Base-by-base conservation (phyloP, 1,284 basidiomycete species). In the Ustilago esculenta region DNA sequence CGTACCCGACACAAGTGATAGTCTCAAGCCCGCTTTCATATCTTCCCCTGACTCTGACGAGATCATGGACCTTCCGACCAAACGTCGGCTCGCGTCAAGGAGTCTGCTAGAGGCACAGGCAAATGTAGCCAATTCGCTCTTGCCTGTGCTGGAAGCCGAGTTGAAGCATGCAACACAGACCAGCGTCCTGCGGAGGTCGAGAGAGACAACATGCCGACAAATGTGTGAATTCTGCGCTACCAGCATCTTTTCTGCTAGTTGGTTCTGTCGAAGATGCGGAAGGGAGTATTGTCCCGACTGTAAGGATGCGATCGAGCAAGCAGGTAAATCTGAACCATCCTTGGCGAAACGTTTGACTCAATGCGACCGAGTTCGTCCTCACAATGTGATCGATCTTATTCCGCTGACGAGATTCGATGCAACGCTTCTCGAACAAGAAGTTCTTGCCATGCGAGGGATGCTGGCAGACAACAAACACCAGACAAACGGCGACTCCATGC, bases 271-370 rank as follows among this genome's bases (percentile, higher is more conserved):
- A 9, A 80, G 87, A n/a, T 97, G 94, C 81, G 94, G 92, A 1
- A 88, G 92, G 14, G 94, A 96, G 82, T 89, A 90, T 15, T 97
- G 94, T 78, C 85, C 88, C 1, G 89, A 91, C 51, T 97, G 94
- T 80, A 91, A 88, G 76, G 84, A 86, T 23, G 88, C 87, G 67
- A 87, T 96, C 24, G 32, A 54, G 33, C 43, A 51, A 1, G 25
- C 39, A n/a, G 53, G 60, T 11, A 20, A 29, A 8, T 37, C 49
- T 11, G 64, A 66, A 15, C 29, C 39, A 1, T 18, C 24, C 18
- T n/a, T 60, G 4, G 44, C 44, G 2, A 52, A 51, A 40, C 47
- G 47, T 17, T 46, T 83, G 35, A 36, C 67, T n/a, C 39, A 37
- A 6, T 75, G 58, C 39, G 57, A 48, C 23, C 36, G 47, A 36